A percentile compares a stretch with the other conserved stretches of the same genome.
Evolutionary conservation across 768 basidiomycete genomes (phyloP).

Genomic region (Auricularia sp.): DNA sequence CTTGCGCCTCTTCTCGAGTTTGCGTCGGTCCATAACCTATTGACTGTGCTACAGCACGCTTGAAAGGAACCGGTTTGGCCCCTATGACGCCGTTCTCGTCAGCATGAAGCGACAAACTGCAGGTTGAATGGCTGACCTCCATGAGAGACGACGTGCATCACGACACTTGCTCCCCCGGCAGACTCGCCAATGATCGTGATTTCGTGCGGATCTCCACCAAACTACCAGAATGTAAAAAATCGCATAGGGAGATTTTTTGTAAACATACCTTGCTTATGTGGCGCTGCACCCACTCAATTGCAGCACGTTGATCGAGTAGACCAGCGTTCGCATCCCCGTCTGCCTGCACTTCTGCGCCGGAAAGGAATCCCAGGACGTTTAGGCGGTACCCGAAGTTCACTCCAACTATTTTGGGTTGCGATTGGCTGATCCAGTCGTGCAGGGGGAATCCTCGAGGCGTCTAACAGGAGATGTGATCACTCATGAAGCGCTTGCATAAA

Average conservation of each 20-base stretch:
- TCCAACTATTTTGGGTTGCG: slow-evolving; percentile 35
- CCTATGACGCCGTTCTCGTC: slow-evolving; percentile 12
- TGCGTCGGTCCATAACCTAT: slow-evolving; percentile 32
- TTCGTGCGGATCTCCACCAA: slow-evolving; percentile 24
- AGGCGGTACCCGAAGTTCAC: slow-evolving; percentile 27
- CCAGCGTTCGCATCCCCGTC: slow-evolving; percentile 32
- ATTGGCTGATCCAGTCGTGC: slow-evolving; percentile 20
- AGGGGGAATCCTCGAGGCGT: too few species aligned
- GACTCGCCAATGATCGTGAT: slow-evolving; percentile 24
- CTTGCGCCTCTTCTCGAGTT: slow-evolving; percentile 19
- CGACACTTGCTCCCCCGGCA: slow-evolving; percentile 34
- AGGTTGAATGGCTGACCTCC: slow-evolving; percentile 19
- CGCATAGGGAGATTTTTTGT: background rate
- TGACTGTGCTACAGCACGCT: slow-evolving; percentile 31
- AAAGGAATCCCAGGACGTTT: slow-evolving; percentile 23
- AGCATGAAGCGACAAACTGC: too few species aligned
- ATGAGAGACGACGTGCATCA: slow-evolving; percentile 35
- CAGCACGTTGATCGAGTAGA: slow-evolving; percentile 31
- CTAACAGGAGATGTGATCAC: too few species aligned
- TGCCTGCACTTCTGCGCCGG: slow-evolving; percentile 21
- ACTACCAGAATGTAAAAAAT: slow-evolving; percentile 6
- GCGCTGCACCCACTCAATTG: slow-evolving; percentile 30
- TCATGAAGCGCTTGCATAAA: background rate
- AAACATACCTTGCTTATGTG: slow-evolving; percentile 17
- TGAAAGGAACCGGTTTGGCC: slow-evolving; percentile 28